A percentile compares a stretch with the other conserved stretches of the same genome.
These are phyloP conservation scores for Linnemannia schmuckeri DNA, from an alignment of 192 early-diverging fungal genomes.

Conservation along the genomic window DNA sequence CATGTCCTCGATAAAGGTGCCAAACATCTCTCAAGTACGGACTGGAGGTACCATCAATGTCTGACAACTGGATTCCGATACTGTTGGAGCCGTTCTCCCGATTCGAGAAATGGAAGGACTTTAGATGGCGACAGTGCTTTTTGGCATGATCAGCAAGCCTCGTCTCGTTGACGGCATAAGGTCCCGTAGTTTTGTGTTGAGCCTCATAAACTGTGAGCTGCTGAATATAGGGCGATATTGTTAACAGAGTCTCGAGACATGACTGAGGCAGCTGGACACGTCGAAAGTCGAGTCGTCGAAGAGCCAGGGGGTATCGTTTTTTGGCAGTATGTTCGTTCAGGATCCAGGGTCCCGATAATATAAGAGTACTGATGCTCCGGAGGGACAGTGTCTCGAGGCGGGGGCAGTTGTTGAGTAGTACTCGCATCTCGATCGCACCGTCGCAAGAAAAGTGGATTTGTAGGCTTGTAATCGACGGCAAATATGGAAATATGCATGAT, in stretches of 20 bases:
- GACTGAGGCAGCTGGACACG: neutral
- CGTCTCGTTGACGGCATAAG: neutral
- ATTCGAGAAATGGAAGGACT: neutral
- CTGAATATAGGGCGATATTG: neutral
- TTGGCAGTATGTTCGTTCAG: neutral
- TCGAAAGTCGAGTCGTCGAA: neutral
- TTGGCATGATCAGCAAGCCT: neutral
- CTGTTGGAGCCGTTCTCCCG: neutral
- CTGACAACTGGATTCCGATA: neutral
- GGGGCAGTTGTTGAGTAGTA: neutral
- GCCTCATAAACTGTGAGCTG: neutral
- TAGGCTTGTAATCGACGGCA: neutral
- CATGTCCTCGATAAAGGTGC: neutral
- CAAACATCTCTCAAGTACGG: neutral
- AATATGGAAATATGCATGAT: neutral
- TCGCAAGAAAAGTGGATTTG: neutral
- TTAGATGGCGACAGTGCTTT: neutral
- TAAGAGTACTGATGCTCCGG: neutral
- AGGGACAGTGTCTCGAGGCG: neutral
- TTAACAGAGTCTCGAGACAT: neutral
- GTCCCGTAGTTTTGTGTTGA: neutral
- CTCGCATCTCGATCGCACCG: neutral
- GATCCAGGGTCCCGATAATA: neutral
- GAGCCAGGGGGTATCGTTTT: neutral
- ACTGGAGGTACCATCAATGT: neutral